Percentiles rank a stretch among this genome's conserved stretches.
These are phyloP conservation scores for Hanseniaspora clermontiae DNA, from an alignment of 805 yeast genomes.

Conservation along the genomic window DNA sequence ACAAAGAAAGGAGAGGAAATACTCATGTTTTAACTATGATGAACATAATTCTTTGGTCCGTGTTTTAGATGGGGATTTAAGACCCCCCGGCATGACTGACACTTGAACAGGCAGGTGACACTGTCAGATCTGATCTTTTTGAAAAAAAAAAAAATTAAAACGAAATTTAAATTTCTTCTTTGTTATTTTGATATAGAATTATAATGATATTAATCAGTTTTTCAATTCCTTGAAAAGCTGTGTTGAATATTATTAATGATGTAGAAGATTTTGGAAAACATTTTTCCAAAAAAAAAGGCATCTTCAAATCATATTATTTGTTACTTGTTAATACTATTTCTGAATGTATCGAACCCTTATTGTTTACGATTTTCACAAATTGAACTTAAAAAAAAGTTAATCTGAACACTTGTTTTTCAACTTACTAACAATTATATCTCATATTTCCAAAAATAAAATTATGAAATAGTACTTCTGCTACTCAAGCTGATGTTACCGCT, in stretches of 20 bases:
- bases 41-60: conserved; percentile 72
- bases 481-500: conserved; percentile 90
- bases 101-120: conserved; percentile 29
- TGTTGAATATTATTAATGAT: too few relatives aligned
- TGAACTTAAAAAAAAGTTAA: too few relatives aligned
- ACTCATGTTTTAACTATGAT: conserved; percentile 34
- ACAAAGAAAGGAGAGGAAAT: background rate
- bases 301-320: too few relatives aligned
- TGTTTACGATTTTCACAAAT: too few relatives aligned
- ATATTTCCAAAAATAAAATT: conserved; percentile 13
- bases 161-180: background rate
- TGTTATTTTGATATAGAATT: background rate
- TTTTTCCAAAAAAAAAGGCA: too few relatives aligned
- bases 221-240: too few relatives aligned
- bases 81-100: conserved; percentile 93
- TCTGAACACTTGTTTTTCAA: background rate
- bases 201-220: background rate
- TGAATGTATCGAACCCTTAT: too few relatives aligned
- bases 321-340: too few relatives aligned
- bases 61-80: conserved; percentile 90
- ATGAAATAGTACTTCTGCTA: conserved; percentile 57
- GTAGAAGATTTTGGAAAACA: too few relatives aligned
- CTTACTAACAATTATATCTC: conserved; percentile 7
- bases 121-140: conserved; percentile 13
- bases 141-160: background rate